These are phyloP conservation scores for Colletotrichum incanum DNA, from an alignment of 2,329 filamentous ascomycete species.

Conservation along the genomic window DNA sequence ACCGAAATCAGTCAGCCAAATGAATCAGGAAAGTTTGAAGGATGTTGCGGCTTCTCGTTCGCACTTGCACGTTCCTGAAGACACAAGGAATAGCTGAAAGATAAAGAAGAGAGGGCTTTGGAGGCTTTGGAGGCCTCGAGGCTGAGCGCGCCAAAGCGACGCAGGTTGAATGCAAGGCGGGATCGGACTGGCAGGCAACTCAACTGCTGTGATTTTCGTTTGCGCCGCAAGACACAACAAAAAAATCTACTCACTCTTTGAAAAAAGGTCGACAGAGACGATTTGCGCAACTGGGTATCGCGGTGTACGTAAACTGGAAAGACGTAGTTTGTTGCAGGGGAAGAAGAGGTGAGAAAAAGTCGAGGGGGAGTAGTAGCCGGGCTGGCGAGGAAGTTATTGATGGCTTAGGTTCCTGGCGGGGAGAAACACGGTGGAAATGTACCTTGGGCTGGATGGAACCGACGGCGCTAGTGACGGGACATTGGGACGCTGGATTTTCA, in stretches of 20 bases:
- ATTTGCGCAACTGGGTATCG: slow-evolving; percentile 41
- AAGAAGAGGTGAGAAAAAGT: slow-evolving; percentile 21
- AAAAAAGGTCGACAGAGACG: slow-evolving; percentile 13
- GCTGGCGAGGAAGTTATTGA: slow-evolving; percentile 41
- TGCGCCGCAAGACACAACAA: not conserved
- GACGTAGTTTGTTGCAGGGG: slow-evolving; percentile 15
- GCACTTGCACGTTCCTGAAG: not conserved
- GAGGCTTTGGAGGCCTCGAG: not conserved
- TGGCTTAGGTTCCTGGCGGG: slow-evolving; percentile 40
- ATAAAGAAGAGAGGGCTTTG: not conserved
- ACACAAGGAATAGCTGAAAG: too few species aligned
- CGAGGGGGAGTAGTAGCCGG: slow-evolving; percentile 18
- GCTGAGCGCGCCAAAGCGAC: slow-evolving; percentile 1
- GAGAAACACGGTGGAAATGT: slow-evolving; percentile 40
- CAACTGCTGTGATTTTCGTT: not conserved
- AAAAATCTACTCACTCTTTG: slow-evolving; percentile 9
- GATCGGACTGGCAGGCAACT: not conserved
- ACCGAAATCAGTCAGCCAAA: slow-evolving; percentile 26
- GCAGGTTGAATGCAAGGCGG: not conserved
- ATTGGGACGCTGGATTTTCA: slow-evolving; percentile 44
- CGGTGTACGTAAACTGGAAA: slow-evolving; percentile 32
- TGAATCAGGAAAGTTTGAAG: not conserved
- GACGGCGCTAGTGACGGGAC: slow-evolving; percentile 35
- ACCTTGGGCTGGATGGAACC: slow-evolving; percentile 37
- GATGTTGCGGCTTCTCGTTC: not conserved